Percentiles rank a stretch among this genome's conserved stretches.
Evolutionary conservation across 1,284 basidiomycete species (phyloP).

Genomic region (Chalciporus piperatoides): DNA sequence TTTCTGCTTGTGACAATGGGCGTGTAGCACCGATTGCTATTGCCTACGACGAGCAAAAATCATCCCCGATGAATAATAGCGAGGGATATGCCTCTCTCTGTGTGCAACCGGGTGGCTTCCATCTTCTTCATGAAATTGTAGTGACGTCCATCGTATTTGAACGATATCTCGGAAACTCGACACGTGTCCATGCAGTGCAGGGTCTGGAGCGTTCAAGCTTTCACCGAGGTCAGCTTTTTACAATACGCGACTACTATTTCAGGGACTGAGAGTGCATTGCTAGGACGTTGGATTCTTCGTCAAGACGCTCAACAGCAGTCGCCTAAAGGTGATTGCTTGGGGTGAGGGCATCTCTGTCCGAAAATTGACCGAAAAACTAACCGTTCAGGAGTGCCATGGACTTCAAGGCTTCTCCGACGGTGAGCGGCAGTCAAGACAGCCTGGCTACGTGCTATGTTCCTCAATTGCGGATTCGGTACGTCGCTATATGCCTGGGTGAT

Average conservation of each 20-base stretch:
- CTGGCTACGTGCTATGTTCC: neutral
- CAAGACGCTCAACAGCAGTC: neutral
- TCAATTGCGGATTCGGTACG: constrained; percentile 6
- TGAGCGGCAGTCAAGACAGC: neutral
- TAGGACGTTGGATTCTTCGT: neutral
- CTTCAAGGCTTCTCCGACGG: neutral
- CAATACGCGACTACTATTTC: neutral
- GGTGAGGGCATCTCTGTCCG: neutral
- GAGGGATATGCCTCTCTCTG: constrained; percentile 1
- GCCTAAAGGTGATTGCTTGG: neutral
- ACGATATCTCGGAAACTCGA: neutral
- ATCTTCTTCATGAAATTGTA: constrained; percentile 18
- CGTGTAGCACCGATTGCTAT: constrained; percentile 10
- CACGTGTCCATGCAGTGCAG: neutral
- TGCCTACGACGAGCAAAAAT: neutral
- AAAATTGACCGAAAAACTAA: neutral
- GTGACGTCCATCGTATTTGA: constrained; percentile 16
- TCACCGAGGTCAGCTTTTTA: constrained; percentile 2
- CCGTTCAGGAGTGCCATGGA: neutral
- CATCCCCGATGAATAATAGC: neutral
- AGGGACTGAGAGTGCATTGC: neutral
- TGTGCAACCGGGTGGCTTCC: constrained; percentile 18
- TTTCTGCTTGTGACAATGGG: neutral
- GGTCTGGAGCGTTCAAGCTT: neutral
- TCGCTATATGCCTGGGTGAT: neutral